Conservation (phyloP, 2,329 filamentous ascomycete species). For the Cucurbitaria berberidis region DNA sequence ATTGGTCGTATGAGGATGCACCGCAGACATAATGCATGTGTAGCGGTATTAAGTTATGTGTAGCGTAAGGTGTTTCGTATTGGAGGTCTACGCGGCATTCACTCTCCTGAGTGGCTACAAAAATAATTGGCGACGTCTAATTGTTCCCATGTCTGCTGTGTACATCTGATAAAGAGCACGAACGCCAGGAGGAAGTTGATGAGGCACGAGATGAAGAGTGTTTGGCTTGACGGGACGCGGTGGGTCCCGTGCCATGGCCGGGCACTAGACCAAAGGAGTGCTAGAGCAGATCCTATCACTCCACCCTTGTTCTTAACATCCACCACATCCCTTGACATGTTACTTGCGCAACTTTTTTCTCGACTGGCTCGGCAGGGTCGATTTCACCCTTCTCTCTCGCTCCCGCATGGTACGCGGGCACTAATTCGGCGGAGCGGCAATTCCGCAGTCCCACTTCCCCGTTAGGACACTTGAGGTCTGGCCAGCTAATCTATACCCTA, state of each 20-base stretch:
- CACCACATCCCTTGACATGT: not conserved
- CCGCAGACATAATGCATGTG: not conserved
- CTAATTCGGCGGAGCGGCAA: not conserved
- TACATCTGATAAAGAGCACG: too few relatives aligned
- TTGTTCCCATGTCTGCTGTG: not conserved
- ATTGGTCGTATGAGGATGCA: not conserved
- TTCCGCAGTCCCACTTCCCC: not conserved
- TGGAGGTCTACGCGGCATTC: too few relatives aligned
- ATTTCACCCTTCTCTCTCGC: not conserved
- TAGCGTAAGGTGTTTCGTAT: not conserved
- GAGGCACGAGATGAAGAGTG: not conserved
- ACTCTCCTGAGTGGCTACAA: not conserved
- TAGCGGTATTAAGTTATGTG: not conserved
- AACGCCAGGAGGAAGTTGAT: not conserved
- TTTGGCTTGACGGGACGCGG: not conserved
- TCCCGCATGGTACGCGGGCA: not conserved
- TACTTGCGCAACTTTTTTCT: not conserved
- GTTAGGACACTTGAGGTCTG: not conserved
- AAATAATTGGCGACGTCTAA: not conserved
- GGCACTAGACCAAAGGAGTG: not conserved
- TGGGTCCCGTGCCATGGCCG: not conserved
- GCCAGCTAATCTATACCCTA: not conserved
- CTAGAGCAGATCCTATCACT: not conserved
- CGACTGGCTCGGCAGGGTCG: not conserved
- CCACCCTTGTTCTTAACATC: not conserved